Evolutionary conservation across 2,329 filamentous ascomycete species (phyloP).

Genomic region (Apiospora hydei): DNA sequence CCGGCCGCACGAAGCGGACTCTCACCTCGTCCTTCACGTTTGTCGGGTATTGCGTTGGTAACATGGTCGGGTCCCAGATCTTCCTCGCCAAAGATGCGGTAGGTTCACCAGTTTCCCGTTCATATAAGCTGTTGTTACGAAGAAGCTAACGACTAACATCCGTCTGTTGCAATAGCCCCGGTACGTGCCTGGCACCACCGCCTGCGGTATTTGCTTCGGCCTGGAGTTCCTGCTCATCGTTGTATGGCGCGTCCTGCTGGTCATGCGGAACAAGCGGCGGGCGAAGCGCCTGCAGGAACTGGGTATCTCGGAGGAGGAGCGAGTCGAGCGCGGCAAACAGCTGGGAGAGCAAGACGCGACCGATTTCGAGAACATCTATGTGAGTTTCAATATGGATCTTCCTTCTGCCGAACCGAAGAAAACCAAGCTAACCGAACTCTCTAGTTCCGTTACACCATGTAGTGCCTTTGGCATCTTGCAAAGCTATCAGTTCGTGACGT

Average conservation of each 20-base stretch:
- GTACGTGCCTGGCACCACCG: slow-evolving; percentile 51
- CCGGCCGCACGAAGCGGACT: slow-evolving; percentile 50
- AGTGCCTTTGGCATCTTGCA: not conserved
- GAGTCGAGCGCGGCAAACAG: slow-evolving; percentile 40
- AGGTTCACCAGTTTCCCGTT: slow-evolving; percentile 24
- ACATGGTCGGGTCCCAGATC: slow-evolving; percentile 55
- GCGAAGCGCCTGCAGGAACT: slow-evolving; percentile 39
- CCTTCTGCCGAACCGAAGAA: too few species aligned
- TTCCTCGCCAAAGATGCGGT: slow-evolving; percentile 51
- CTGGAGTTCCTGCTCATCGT: slow-evolving; percentile 47
- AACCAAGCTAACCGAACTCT: not conserved
- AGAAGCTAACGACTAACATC: not conserved
- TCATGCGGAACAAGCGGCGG: slow-evolving; percentile 48
- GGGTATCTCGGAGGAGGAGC: slow-evolving; percentile 45
- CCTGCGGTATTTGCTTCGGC: slow-evolving; percentile 48
- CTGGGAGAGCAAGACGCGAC: slow-evolving; percentile 47
- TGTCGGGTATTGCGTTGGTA: slow-evolving; percentile 41
- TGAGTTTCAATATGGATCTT: slow-evolving; percentile 32
- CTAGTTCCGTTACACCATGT: slow-evolving; percentile 28
- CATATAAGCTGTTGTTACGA: not conserved
- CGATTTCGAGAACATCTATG: slow-evolving; percentile 48
- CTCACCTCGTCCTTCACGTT: slow-evolving; percentile 29
- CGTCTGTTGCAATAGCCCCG: slow-evolving; percentile 39
- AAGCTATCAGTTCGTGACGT: not conserved
- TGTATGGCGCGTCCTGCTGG: slow-evolving; percentile 49